Percentiles rank a stretch among this genome's conserved stretches.
These are phyloP conservation scores for Elongisporangium senticosum DNA, from an alignment of 352 stramenopile genomes.

Conservation along the genomic window DNA sequence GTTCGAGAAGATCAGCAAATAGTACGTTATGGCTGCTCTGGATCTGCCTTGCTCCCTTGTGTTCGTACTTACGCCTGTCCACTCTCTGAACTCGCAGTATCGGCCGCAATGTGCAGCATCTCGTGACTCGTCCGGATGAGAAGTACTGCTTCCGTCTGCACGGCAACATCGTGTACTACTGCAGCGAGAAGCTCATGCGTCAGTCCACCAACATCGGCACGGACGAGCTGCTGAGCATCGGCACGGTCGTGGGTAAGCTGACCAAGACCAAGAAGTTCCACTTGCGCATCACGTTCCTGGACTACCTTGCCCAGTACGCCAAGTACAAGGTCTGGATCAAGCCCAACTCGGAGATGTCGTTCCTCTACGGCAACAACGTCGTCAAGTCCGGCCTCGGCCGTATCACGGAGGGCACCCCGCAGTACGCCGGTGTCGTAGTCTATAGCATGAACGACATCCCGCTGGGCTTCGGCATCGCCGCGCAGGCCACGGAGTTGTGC, in stretches of 20 bases:
- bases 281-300: conserved; percentile 97
- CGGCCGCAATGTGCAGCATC: conserved; percentile 94
- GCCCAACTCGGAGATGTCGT: conserved; percentile 98
- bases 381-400: conserved; percentile 96
- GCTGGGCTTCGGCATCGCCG: conserved; percentile 97
- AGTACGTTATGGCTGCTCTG: conserved; percentile 44
- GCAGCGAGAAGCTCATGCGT: conserved; percentile 96
- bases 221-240: conserved; percentile 95
- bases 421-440: conserved; percentile 98
- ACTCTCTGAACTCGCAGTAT: conserved; percentile 54
- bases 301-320: conserved; percentile 98
- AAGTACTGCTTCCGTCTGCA: conserved; percentile 97
- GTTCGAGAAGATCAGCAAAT: conserved; percentile 99
- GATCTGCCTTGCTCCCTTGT: background rate
- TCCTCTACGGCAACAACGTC: conserved; percentile 99
- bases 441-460: conserved; percentile 99
- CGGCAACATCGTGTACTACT: conserved; percentile 97
- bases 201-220: conserved; percentile 92
- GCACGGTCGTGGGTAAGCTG: conserved; percentile 98
- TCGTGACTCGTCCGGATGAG: conserved; percentile 96
- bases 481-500: conserved; percentile 94
- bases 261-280: conserved; percentile 99
- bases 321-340: conserved; percentile 99
- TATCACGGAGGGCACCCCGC: conserved; percentile 97
- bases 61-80: background rate